These are phyloP conservation scores for Cercospora nicotianae DNA, from an alignment of 2,329 filamentous ascomycete species.

Conservation along the genomic window DNA sequence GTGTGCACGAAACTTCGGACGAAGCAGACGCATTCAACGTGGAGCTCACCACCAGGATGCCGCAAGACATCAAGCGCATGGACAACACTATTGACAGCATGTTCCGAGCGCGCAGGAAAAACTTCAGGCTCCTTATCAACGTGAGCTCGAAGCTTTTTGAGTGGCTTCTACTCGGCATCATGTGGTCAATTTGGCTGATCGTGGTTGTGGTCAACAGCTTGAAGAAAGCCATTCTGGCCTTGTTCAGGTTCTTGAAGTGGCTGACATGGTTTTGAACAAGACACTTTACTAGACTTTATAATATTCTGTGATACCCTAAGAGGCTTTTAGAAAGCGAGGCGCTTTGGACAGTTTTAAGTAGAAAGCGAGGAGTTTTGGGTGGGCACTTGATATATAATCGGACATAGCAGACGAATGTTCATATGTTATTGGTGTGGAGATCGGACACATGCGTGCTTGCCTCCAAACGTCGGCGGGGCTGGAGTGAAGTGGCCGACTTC, in stretches of 20 bases:
- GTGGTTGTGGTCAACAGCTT: conserved; percentile 73
- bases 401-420: conserved; percentile 4
- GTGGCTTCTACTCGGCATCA: conserved; percentile 81
- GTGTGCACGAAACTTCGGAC: conserved; percentile 69
- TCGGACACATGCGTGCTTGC: not conserved
- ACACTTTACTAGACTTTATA: not conserved
- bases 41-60: conserved; percentile 73
- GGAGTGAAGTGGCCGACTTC: not conserved
- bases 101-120: conserved; percentile 69
- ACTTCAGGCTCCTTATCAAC: conserved; percentile 72
- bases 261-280: conserved; percentile 71
- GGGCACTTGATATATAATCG: not conserved
- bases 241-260: conserved; percentile 68
- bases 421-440: not conserved
- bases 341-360: not conserved
- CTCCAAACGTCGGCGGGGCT: not conserved
- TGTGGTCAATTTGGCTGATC: conserved; percentile 93
- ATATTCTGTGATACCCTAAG: conserved; percentile 19
- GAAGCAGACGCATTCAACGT: conserved; percentile 76
- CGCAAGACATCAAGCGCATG: conserved; percentile 76
- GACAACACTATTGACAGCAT: conserved; percentile 70
- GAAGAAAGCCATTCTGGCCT: conserved; percentile 61
- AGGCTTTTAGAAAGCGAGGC: conserved; percentile 12
- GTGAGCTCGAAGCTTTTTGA: conserved; percentile 81
- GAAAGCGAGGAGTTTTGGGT: not conserved